Evolutionary conservation across 2,329 filamentous ascomycete species (phyloP), one percentile per base, ranked within the genome.

Genomic region (Colletotrichum cuscutae): DNA sequence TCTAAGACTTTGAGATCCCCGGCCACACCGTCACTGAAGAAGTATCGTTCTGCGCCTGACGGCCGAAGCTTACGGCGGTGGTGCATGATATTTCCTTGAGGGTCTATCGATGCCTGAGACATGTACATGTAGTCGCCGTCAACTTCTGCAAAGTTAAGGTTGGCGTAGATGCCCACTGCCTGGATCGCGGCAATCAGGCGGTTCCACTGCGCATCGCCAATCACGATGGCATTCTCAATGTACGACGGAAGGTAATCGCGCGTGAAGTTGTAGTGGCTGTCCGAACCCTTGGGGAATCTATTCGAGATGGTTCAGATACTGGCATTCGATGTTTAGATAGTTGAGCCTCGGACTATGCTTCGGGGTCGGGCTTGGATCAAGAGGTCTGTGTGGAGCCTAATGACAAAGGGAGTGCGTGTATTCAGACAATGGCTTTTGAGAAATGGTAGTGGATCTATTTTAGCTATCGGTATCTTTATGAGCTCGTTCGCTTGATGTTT

Each of bases 31-130:
- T 89, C 87, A 1, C 86, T 87, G 35, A 85, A 89, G 15, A 88
- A 75, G 2, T 84, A 85, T 0, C 85, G 82, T 76, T 89, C 87
- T 79, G 88, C 84, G 64, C 89, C 86, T 0, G 86, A 88, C 0
- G 86, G 83, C 75, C 89, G 88, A 73, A 89, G 80, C 78, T 89
- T 89, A 26, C 85, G 82, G 2, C 86, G 83, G 52, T 82, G 79
- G 5, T 81, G 76, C 7, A 80, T 61, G 6, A 87, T 52, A 19
- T 84, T 78, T 0, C 86, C 86, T 32, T 81, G 75, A 0, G 80
- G 77, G 1, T 77, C 81, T 65, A 88, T 84, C 12, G 87, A 80
- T 3, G 81, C 81, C 74, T 88, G 86, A 0, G 85, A 78, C 37
- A 88, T 85, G 78, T 87, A 88, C 7, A 87, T 75, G 6, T 79